Conservation (phyloP, 1,284 basidiomycete genomes). For the Boletus nobilissimus region DNA sequence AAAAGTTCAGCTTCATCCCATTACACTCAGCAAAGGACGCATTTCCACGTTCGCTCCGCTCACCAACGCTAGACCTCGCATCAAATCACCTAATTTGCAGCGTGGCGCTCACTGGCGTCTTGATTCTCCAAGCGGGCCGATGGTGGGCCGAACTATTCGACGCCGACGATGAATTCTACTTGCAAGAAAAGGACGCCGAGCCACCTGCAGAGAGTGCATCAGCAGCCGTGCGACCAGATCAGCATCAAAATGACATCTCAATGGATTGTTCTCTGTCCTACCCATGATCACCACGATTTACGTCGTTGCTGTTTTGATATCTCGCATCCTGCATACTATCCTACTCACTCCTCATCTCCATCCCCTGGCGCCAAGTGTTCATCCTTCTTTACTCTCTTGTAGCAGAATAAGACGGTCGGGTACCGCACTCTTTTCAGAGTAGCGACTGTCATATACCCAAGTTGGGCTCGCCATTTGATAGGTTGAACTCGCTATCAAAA, state of each 20-base stretch:
- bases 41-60: constrained; percentile 66
- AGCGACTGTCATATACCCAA: constrained; percentile 35
- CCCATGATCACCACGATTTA: constrained; percentile 39
- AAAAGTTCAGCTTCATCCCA: constrained; percentile 67
- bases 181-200: constrained; percentile 44
- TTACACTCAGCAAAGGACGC: constrained; percentile 55
- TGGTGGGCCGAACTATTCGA: constrained; percentile 82
- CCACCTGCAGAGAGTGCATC: constrained; percentile 18
- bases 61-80: constrained; percentile 76
- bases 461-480: constrained; percentile 24
- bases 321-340: constrained; percentile 40
- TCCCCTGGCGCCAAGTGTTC: constrained; percentile 7
- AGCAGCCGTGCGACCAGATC: constrained; percentile 13
- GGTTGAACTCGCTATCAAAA: constrained; percentile 7
- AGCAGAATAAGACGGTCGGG: constrained; percentile 24
- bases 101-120: constrained; percentile 82
- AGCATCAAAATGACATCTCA: constrained; percentile 27
- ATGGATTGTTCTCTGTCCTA: background rate
- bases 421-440: constrained; percentile 11
- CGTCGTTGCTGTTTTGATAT: constrained; percentile 43
- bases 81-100: constrained; percentile 84
- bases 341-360: constrained; percentile 5
- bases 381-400: constrained; percentile 12
- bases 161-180: constrained; percentile 55
- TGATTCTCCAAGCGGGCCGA: constrained; percentile 80